Evolutionary conservation across 2,329 filamentous ascomycete genomes (phyloP).

Genomic region (Aspergillus neotritici): DNA sequence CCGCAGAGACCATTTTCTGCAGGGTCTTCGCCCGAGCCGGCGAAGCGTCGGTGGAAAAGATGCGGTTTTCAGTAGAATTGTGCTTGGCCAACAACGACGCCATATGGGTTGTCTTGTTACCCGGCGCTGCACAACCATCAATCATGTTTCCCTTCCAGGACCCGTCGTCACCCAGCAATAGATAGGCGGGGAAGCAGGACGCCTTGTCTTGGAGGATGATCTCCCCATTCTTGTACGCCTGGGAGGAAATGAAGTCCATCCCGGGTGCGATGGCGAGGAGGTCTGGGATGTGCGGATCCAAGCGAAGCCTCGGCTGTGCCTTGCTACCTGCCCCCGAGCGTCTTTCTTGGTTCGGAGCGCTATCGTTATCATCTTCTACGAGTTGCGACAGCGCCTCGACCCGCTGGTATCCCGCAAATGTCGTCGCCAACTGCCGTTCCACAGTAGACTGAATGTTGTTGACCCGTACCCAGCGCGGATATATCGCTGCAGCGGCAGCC

Average conservation of each 20-base stretch:
- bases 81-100: conserved; percentile 60
- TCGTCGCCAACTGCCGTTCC: conserved; percentile 65
- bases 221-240: conserved; percentile 67
- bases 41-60: conserved; percentile 47
- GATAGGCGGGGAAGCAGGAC: conserved; percentile 89
- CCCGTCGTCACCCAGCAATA: conserved; percentile 59
- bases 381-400: conserved; percentile 56
- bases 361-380: conserved; percentile 25
- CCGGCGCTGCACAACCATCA: conserved; percentile 91
- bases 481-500: conserved; percentile 32
- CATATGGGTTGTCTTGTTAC: conserved; percentile 94
- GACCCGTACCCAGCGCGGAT: conserved; percentile 88
- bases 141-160: conserved; percentile 66
- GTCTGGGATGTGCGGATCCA: conserved; percentile 80
- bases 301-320: conserved; percentile 10
- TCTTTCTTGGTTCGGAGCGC: conserved; percentile 17
- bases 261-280: conserved; percentile 71
- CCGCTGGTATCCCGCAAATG: conserved; percentile 61
- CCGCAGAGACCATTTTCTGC: conserved; percentile 74
- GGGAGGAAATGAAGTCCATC: conserved; percentile 64
- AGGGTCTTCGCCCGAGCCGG: conserved; percentile 63
- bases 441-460: conserved; percentile 72
- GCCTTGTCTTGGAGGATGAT: conserved; percentile 95
- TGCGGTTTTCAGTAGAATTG: conserved; percentile 32
- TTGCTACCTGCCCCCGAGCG: conserved; percentile 44